Evolutionary conservation across 305 asterid genomes (phyloP).

Genomic region (Plantago coronopus): DNA sequence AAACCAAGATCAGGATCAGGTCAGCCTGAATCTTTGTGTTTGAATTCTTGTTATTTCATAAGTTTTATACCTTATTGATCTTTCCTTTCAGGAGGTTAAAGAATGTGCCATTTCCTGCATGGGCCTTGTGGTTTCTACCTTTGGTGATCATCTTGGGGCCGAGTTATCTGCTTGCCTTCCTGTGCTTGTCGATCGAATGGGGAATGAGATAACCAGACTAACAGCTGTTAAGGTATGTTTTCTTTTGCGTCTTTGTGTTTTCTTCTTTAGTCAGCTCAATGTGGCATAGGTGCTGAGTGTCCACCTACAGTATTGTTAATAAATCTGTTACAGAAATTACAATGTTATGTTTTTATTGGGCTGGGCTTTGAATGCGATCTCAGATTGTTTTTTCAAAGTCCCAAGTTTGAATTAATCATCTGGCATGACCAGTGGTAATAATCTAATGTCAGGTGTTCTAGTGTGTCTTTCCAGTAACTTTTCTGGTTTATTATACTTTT

Average conservation of each 20-base stretch:
- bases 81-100: constrained; percentile 81
- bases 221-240: constrained; percentile 94
- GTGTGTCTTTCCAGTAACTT: too few relatives aligned
- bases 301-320: constrained; percentile 4
- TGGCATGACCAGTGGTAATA: neutral
- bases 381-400: too few relatives aligned
- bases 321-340: too few relatives aligned
- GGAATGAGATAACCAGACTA: constrained; percentile 95
- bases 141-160: constrained; percentile 83
- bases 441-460: constrained; percentile 14
- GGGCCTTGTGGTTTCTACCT: constrained; percentile 95
- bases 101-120: constrained; percentile 99
- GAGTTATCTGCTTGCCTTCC: constrained; percentile 93
- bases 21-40: constrained; percentile 27
- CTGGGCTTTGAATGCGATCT: too few relatives aligned
- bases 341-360: too few relatives aligned
- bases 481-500: too few relatives aligned
- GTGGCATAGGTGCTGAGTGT: constrained; percentile 5
- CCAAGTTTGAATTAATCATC: neutral
- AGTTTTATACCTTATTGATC: constrained; percentile 26
- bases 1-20: constrained; percentile 99
- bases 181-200: constrained; percentile 98
- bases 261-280: constrained; percentile 18
- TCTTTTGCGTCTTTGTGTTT: constrained; percentile 9
- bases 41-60: constrained; percentile 17